Evolutionary conservation across 768 basidiomycete species (phyloP).

Genomic region (Tephrocybe sp.): DNA sequence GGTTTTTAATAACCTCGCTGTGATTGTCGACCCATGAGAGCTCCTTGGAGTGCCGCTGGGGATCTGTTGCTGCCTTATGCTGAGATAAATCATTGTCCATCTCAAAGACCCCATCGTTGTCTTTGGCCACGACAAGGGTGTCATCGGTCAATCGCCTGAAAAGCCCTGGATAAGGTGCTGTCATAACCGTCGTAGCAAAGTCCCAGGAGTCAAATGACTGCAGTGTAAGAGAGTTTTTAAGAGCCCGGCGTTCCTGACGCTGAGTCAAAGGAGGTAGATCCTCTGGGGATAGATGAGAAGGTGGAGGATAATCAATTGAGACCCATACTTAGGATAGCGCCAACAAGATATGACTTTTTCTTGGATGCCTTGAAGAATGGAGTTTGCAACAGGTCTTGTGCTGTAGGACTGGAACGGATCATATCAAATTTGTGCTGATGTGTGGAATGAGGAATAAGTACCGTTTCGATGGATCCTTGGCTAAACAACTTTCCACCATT

Average conservation of each 20-base stretch:
- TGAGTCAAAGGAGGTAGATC: conserved; percentile 71
- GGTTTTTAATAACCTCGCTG: not conserved
- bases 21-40: conserved; percentile 18
- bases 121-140: conserved; percentile 22
- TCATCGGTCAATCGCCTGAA: conserved; percentile 27
- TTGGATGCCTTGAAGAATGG: conserved; percentile 81
- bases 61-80: not conserved
- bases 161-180: conserved; percentile 35
- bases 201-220: conserved; percentile 81
- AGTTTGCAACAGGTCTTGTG: conserved; percentile 72
- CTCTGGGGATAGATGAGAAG: conserved; percentile 29
- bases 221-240: conserved; percentile 32
- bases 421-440: not conserved
- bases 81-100: conserved; percentile 32
- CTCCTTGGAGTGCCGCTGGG: conserved; percentile 14
- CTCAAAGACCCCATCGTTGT: conserved; percentile 32
- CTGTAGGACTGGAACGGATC: conserved; percentile 57
- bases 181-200: conserved; percentile 50
- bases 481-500: conserved; percentile 77
- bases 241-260: conserved; percentile 68
- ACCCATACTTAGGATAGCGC: conserved; percentile 63
- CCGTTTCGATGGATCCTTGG: conserved; percentile 83
- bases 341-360: conserved; percentile 77
- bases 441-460: conserved; percentile 21
- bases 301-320: not conserved